Conservation (phyloP, 345 rosid species). For the Gossypium arboreum region DNA sequence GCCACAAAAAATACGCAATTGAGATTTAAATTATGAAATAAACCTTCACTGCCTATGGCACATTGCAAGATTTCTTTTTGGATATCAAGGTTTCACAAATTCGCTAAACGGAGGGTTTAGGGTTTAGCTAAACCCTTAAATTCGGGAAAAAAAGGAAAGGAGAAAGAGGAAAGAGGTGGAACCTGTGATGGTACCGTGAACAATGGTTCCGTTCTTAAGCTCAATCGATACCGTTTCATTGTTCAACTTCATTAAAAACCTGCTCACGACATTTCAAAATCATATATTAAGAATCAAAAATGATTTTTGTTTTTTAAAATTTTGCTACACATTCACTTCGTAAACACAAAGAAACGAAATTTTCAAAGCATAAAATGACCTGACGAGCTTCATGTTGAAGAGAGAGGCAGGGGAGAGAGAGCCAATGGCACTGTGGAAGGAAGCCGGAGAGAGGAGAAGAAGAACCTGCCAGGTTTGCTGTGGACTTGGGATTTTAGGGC, state of each 20-base stretch:
- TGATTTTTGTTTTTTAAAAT: neutral
- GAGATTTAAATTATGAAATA: neutral
- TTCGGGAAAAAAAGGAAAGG: neutral
- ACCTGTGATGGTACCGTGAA: constrained; percentile 97
- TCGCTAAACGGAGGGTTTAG: neutral
- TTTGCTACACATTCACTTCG: neutral
- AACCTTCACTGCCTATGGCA: neutral
- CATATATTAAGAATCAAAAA: neutral
- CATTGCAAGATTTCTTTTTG: neutral
- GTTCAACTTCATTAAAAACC: constrained; percentile 98
- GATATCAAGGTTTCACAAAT: neutral
- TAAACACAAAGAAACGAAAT: neutral
- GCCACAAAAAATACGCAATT: neutral
- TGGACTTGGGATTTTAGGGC: neutral
- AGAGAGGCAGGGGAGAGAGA: neutral
- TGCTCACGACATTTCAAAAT: constrained; percentile 22
- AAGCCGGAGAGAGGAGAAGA: neutral
- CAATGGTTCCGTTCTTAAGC: constrained; percentile 92
- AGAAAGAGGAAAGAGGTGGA: constrained; percentile 18
- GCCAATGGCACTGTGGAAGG: neutral
- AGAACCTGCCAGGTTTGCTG: neutral
- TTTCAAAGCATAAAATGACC: constrained; percentile 22
- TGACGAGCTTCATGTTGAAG: constrained; percentile 46
- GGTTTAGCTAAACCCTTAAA: constrained; percentile 31
- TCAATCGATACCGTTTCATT: constrained; percentile 95